A percentile compares a stretch with the other conserved stretches of the same genome.
phyloP scores from a whole-genome alignment of 352 stramenopile genomes.

The Thalassiosira mediterranea region DNA sequence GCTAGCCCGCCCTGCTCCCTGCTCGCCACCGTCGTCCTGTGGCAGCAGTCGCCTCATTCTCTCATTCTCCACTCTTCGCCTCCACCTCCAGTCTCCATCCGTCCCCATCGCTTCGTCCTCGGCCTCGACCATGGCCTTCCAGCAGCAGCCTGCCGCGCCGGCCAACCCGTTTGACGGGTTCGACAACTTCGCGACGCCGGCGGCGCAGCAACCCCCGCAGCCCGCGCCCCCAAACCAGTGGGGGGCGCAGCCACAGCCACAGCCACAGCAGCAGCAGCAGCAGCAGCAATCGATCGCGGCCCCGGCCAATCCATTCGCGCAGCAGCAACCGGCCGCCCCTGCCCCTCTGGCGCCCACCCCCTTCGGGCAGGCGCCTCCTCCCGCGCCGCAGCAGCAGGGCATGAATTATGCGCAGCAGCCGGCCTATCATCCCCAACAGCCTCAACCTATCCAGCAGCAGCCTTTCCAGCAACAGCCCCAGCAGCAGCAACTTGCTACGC shows the following conservation, averaged over 20 bases:
- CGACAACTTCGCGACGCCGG: slow-evolving; percentile 32
- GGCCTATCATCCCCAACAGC: too few species aligned
- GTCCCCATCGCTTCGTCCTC: too few species aligned
- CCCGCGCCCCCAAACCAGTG: background rate
- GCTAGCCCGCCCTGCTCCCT: too few species aligned
- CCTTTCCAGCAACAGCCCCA: slow-evolving; percentile 9
- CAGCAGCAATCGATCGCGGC: background rate
- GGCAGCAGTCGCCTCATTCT: too few species aligned
- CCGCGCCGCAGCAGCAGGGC: background rate
- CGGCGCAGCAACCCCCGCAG: slow-evolving; percentile 5
- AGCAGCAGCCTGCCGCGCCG: slow-evolving; percentile 5
- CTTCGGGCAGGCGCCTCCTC: background rate
- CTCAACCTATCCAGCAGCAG: background rate
- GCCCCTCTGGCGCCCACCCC: background rate
- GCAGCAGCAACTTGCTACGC: slow-evolving; percentile 10
- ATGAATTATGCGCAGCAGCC: too few species aligned
- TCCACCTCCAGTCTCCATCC: too few species aligned
- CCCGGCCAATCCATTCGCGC: background rate
- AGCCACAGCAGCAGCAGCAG: too few species aligned
- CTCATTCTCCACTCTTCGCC: too few species aligned
- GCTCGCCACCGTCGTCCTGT: too few species aligned
- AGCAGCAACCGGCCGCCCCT: background rate
- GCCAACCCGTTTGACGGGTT: slow-evolving; percentile 57
- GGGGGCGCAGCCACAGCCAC: background rate
- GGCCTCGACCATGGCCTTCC: background rate